Percentiles rank a stretch among this genome's conserved stretches.
phyloP scores from a whole-genome alignment of 73 alveolate genomes.

The Paramecium sexaurelia region DNA sequence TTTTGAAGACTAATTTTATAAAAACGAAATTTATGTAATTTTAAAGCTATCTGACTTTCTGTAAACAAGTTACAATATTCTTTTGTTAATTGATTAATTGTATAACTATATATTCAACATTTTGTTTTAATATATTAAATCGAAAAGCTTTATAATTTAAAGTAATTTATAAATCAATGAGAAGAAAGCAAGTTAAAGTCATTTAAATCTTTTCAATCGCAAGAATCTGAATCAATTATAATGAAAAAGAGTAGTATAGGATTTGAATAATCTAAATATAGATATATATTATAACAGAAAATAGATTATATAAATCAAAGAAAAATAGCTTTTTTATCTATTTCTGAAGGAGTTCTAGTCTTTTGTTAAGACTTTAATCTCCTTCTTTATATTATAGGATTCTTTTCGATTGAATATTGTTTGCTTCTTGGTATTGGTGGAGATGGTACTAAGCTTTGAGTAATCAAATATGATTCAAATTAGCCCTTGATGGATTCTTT shows the following conservation, averaged over 20 bases:
- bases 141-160: not conserved
- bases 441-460: not conserved
- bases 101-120: not conserved
- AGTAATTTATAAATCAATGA: too few species aligned
- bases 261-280: not conserved
- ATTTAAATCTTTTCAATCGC: not conserved
- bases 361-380: not conserved
- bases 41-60: not conserved
- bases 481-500: not conserved
- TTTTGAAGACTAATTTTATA: not conserved
- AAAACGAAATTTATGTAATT: not conserved
- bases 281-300: not conserved
- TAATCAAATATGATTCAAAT: not conserved
- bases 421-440: not conserved
- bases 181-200: too few species aligned
- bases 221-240: not conserved
- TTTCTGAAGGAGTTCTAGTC: not conserved
- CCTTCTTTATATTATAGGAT: not conserved
- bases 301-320: not conserved
- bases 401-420: not conserved
- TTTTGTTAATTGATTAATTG: not conserved
- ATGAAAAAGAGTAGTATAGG: not conserved
- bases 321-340: not conserved
- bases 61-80: not conserved
- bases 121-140: not conserved